These are phyloP conservation scores for Yamadazyma spencermartinsiae DNA, from an alignment of 1,139 yeast genomes.

Conservation along the genomic window DNA sequence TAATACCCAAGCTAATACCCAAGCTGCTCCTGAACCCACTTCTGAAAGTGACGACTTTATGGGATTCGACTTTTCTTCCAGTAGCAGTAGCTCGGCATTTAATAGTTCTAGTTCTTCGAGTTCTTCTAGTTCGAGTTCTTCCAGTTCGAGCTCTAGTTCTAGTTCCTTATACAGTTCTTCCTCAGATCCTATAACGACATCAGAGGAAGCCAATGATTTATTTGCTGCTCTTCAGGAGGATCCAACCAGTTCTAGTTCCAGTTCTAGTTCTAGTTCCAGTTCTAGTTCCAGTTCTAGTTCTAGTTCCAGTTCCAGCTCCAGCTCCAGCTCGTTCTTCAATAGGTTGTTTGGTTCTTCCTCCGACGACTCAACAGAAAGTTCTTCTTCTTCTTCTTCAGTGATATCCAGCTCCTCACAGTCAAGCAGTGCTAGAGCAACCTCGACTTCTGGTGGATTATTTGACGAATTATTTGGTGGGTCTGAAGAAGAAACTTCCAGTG, in stretches of 20 bases:
- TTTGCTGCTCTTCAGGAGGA: not conserved
- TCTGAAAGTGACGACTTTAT: slow-evolving; percentile 1
- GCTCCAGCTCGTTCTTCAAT: slow-evolving; percentile 6
- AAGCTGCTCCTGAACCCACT: slow-evolving; percentile 9
- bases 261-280: slow-evolving; percentile 4
- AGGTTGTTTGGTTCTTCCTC: slow-evolving; percentile 3
- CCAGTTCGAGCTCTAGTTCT: slow-evolving; percentile 11
- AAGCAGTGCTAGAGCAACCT: slow-evolving; percentile 2
- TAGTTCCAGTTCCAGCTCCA: slow-evolving; percentile 7
- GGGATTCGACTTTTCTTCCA: slow-evolving; percentile 1
- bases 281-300: slow-evolving; percentile 7
- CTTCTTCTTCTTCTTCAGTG: slow-evolving; percentile 1
- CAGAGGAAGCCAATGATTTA: not conserved
- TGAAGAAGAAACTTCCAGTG: slow-evolving; percentile 1
- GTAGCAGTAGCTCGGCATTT: slow-evolving; percentile 4
- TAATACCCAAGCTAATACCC: slow-evolving; percentile 9
- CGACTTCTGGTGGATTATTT: slow-evolving; percentile 4
- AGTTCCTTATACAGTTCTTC: slow-evolving; percentile 5
- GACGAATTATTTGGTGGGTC: slow-evolving; percentile 3
- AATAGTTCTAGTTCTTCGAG: slow-evolving; percentile 14
- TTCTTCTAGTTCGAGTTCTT: slow-evolving; percentile 15
- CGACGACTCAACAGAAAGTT: not conserved
- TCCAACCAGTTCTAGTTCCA: slow-evolving; percentile 6
- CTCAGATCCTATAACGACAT: not conserved
- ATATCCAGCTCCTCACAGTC: slow-evolving; percentile 3